These are phyloP conservation scores for Pyrus pyrifolia DNA, from an alignment of 306 rosid genomes.

Conservation along the genomic window DNA sequence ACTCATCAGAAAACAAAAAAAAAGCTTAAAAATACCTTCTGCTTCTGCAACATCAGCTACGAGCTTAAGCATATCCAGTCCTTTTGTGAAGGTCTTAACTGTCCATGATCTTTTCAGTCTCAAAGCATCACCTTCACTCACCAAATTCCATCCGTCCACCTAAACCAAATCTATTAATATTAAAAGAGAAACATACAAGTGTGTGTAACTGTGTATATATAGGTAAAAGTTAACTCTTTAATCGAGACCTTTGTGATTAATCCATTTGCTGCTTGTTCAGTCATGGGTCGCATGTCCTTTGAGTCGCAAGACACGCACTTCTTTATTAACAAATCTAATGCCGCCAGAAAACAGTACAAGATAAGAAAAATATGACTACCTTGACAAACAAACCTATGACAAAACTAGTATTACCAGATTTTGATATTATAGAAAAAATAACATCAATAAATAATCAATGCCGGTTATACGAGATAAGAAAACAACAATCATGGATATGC, in stretches of 20 bases:
- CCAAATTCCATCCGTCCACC: conserved; percentile 68
- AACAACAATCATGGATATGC: background rate
- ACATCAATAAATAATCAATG: background rate
- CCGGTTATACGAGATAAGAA: background rate
- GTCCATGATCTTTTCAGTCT: conserved; percentile 62
- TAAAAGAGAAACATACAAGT: background rate
- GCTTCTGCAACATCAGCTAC: conserved; percentile 80
- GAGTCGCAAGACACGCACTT: conserved; percentile 68
- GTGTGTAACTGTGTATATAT: background rate
- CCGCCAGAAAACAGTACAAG: background rate
- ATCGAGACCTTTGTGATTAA: conserved; percentile 50
- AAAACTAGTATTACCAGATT: background rate
- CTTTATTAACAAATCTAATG: conserved; percentile 50
- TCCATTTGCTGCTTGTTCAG: conserved; percentile 45
- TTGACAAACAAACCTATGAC: background rate
- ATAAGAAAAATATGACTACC: background rate
- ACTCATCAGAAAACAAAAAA: background rate
- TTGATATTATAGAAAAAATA: background rate
- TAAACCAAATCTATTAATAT: conserved; percentile 15
- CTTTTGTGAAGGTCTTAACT: conserved; percentile 77
- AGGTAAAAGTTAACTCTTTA: background rate
- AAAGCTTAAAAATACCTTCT: conserved; percentile 37
- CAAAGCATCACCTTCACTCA: conserved; percentile 46
- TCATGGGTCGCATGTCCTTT: conserved; percentile 73
- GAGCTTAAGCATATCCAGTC: conserved; percentile 61